These are phyloP conservation scores for Trichoderma semiorbis DNA, from an alignment of 2,329 filamentous ascomycete species.

Conservation along the genomic window DNA sequence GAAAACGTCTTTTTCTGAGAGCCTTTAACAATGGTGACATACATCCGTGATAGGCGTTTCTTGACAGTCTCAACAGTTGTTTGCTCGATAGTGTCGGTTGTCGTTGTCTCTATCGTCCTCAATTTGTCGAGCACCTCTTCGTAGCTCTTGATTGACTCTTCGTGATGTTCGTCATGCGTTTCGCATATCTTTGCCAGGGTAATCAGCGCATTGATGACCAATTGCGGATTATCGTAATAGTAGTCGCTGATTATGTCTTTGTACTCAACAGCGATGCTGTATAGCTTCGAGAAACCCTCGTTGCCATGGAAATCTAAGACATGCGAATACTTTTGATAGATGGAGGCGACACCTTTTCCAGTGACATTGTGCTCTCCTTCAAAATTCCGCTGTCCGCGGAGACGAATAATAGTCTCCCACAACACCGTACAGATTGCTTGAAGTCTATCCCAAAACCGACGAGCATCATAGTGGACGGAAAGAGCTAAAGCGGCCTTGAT, in stretches of 20 bases:
- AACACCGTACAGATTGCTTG: not conserved
- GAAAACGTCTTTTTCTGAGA: slow-evolving; percentile 28
- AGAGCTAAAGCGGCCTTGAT: not conserved
- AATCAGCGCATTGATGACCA: slow-evolving; percentile 32
- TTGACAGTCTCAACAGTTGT: slow-evolving; percentile 44
- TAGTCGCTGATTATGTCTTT: slow-evolving; percentile 42
- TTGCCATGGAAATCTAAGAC: slow-evolving; percentile 43
- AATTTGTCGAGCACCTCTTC: slow-evolving; percentile 31
- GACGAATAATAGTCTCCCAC: not conserved
- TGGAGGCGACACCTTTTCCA: slow-evolving; percentile 35
- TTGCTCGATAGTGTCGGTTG: slow-evolving; percentile 16
- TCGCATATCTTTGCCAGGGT: slow-evolving; percentile 46
- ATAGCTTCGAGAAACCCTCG: slow-evolving; percentile 38
- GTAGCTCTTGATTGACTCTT: slow-evolving; percentile 45
- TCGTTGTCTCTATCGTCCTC: not conserved
- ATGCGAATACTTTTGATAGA: slow-evolving; percentile 44
- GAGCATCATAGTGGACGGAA: not conserved
- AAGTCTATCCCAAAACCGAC: not conserved
- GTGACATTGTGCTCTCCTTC: not conserved
- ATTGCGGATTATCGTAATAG: slow-evolving; percentile 28
- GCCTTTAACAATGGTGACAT: slow-evolving; percentile 39
- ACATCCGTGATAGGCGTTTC: slow-evolving; percentile 47
- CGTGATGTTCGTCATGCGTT: slow-evolving; percentile 38
- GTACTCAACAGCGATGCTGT: slow-evolving; percentile 47
- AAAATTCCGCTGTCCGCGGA: not conserved